phyloP scores from a whole-genome alignment of 179 eudicot species.

The Spinacia oleracea region DNA sequence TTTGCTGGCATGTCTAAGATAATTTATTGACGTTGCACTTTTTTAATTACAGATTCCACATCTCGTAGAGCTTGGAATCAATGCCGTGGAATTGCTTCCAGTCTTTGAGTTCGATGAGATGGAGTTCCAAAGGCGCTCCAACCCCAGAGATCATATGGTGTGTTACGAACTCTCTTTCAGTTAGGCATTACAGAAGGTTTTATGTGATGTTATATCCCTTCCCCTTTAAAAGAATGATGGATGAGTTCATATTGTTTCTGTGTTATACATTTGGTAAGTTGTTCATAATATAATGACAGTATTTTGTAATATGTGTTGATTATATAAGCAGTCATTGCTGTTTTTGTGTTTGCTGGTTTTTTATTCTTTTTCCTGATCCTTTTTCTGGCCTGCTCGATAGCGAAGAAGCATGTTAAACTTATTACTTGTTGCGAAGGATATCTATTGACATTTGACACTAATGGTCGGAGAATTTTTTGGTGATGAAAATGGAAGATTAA shows the following conservation, averaged over 20 bases:
- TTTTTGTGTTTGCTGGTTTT: not conserved
- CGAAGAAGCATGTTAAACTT: conserved; percentile 5
- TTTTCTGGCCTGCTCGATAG: not conserved
- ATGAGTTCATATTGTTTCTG: not conserved
- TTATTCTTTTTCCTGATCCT: not conserved
- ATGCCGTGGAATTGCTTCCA: conserved; percentile 95
- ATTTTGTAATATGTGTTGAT: not conserved
- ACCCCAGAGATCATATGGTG: conserved; percentile 98
- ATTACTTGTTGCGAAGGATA: not conserved
- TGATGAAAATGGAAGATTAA: conserved; percentile 58
- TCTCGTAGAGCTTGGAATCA: conserved; percentile 94
- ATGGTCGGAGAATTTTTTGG: conserved; percentile 10
- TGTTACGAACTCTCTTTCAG: conserved; percentile 12
- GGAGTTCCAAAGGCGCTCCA: conserved; percentile 89
- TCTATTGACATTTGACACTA: not conserved
- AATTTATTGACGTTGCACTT: conserved; percentile 12
- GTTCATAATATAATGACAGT: not conserved
- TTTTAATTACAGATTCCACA: conserved; percentile 74
- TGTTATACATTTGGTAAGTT: not conserved
- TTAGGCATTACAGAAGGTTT: not conserved
- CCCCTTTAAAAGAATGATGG: not conserved
- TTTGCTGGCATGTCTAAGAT: not conserved
- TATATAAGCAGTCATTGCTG: not conserved
- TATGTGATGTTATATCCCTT: not conserved
- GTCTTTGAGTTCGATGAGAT: conserved; percentile 98